Conservation (phyloP, 306 rosid species). For the Casuarina cunninghamiana region DNA sequence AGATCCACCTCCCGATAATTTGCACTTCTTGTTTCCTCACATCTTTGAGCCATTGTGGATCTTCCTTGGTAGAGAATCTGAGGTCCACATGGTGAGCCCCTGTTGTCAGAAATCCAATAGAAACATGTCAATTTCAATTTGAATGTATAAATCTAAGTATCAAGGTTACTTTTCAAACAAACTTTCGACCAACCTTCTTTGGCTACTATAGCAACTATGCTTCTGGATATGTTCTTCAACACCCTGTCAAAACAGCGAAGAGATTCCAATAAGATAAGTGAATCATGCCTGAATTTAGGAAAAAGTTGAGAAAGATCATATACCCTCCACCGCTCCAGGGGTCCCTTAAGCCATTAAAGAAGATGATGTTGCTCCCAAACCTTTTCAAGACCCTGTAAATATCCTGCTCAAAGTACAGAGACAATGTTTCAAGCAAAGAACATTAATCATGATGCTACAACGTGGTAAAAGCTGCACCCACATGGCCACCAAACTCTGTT, state of each 20-base stretch:
- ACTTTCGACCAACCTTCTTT: conserved; percentile 49
- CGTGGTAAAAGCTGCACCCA: conserved; percentile 7
- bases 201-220: conserved; percentile 73
- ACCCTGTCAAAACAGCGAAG: conserved; percentile 42
- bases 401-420: conserved; percentile 39
- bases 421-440: background rate
- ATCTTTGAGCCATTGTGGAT: conserved; percentile 81
- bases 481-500: conserved; percentile 74
- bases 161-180: no score
- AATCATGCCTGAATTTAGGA: no score
- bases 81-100: conserved; percentile 95
- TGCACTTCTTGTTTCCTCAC: conserved; percentile 58
- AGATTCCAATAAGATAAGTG: background rate
- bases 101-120: conserved; percentile 15
- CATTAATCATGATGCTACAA: background rate
- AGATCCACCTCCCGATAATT: conserved; percentile 62
- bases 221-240: conserved; percentile 58
- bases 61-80: conserved; percentile 62
- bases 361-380: conserved; percentile 76
- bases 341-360: conserved; percentile 92
- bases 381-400: conserved; percentile 60
- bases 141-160: no score
- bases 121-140: background rate
- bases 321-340: conserved; percentile 99
- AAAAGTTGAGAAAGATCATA: conserved; percentile 4